phyloP scores from a whole-genome alignment of 805 yeast genomes.

The Millerago galiae region DNA sequence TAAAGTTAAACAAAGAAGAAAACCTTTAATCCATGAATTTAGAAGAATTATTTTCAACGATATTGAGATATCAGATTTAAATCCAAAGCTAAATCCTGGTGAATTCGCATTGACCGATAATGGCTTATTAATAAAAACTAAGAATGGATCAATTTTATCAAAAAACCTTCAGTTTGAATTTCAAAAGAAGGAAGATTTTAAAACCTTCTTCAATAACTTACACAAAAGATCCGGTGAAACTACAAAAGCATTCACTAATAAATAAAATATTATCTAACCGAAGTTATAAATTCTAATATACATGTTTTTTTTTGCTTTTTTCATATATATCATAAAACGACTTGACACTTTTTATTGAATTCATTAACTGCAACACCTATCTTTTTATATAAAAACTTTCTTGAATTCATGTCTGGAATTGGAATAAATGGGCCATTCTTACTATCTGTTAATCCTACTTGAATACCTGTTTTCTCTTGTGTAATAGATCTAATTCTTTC shows the following conservation, averaged over 20 bases:
- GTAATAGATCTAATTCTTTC: slow-evolving; percentile 63
- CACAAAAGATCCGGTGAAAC: slow-evolving; percentile 41
- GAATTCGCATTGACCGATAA: slow-evolving; percentile 22
- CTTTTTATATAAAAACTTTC: slow-evolving; percentile 60
- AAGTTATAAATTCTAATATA: not conserved
- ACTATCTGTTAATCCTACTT: slow-evolving; percentile 51
- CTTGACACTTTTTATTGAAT: slow-evolving; percentile 66
- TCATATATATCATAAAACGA: slow-evolving; percentile 24
- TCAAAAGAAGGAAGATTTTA: slow-evolving; percentile 38
- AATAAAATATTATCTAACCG: not conserved
- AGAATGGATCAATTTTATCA: slow-evolving; percentile 35
- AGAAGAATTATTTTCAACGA: slow-evolving; percentile 46
- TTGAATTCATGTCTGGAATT: slow-evolving; percentile 56
- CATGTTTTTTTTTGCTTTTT: not conserved
- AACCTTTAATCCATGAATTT: slow-evolving; percentile 21
- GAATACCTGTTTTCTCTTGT: slow-evolving; percentile 74
- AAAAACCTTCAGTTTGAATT: slow-evolving; percentile 48
- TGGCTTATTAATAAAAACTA: slow-evolving; percentile 35
- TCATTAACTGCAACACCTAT: slow-evolving; percentile 78
- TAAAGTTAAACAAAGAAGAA: slow-evolving; percentile 28
- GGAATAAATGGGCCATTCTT: slow-evolving; percentile 74
- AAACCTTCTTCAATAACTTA: slow-evolving; percentile 36
- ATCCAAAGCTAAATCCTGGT: slow-evolving; percentile 19
- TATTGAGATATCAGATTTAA: slow-evolving; percentile 16
- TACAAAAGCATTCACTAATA: slow-evolving; percentile 8